phyloP scores from a whole-genome alignment of 768 basidiomycete genomes.

The Sutorius australiensis region DNA sequence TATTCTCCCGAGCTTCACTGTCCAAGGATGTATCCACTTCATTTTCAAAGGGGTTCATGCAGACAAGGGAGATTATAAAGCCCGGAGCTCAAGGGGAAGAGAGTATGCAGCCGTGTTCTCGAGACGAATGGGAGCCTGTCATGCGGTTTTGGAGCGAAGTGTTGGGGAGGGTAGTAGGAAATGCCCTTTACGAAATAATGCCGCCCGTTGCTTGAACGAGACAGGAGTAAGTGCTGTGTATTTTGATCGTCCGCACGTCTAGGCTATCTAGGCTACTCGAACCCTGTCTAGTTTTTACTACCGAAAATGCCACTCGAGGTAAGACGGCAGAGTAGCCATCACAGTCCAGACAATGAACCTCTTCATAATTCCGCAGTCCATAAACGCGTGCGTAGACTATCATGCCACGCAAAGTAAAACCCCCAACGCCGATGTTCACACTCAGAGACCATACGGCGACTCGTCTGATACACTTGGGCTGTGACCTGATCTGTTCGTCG shows the following conservation, averaged over 20 bases:
- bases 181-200: constrained; percentile 70
- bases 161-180: constrained; percentile 51
- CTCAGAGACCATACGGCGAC: constrained; percentile 4
- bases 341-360: no score
- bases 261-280: no score
- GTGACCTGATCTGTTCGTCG: constrained; percentile 6
- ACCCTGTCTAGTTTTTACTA: no score
- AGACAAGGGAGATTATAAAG: constrained; percentile 48
- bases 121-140: constrained; percentile 76
- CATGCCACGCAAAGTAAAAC: no score
- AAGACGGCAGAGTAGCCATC: no score
- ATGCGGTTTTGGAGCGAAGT: constrained; percentile 85
- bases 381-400: no score
- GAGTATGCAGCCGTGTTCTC: constrained; percentile 69
- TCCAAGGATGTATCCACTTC: constrained; percentile 44
- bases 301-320: no score
- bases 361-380: no score
- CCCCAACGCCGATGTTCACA: no score
- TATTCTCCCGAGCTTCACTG: constrained; percentile 52
- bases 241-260: no score
- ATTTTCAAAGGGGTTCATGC: constrained; percentile 58
- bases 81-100: constrained; percentile 28
- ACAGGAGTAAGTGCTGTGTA: no score
- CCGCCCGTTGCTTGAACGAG: constrained; percentile 21
- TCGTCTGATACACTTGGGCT: constrained; percentile 12